These are phyloP conservation scores for Auricularia sp. DNA, from an alignment of 768 basidiomycete genomes.

Conservation along the genomic window DNA sequence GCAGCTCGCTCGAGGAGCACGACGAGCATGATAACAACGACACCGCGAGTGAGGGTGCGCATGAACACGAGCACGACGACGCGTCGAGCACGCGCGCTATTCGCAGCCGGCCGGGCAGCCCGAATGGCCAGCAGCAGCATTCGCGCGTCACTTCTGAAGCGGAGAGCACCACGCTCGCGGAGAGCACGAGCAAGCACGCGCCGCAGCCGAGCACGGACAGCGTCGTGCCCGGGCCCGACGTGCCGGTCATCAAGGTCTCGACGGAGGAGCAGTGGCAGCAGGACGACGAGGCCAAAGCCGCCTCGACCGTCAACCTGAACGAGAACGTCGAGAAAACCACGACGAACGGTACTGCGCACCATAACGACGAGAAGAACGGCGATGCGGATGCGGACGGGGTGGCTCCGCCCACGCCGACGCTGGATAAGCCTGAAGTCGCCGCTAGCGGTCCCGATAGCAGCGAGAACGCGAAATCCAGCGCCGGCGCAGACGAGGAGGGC, in stretches of 20 bases:
- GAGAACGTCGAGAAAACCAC: conserved; percentile 4
- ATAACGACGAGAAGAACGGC: conserved; percentile 5
- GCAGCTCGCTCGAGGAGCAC: conserved; percentile 13
- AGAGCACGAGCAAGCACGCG: conserved; percentile 23
- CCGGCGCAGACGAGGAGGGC: conserved; percentile 18
- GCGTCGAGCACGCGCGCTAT: conserved; percentile 8
- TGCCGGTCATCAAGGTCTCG: conserved; percentile 1
- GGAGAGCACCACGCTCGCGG: conserved; percentile 3
- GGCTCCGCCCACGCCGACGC: conserved; percentile 15
- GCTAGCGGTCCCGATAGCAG: conserved; percentile 19
- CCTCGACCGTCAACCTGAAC: conserved; percentile 17
- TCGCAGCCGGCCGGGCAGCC: conserved; percentile 12
- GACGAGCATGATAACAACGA: conserved; percentile 10
- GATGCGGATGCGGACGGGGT: conserved; percentile 17
- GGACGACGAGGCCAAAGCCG: conserved; percentile 39
- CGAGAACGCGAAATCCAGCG: conserved; percentile 12
- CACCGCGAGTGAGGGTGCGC: conserved; percentile 43
- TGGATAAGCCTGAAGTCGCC: conserved; percentile 33
- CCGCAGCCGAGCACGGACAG: conserved; percentile 1
- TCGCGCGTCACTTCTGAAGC: not conserved
- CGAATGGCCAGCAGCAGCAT: not conserved
- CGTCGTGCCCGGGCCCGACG: not conserved
- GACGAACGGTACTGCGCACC: conserved; percentile 2
- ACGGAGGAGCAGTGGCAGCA: conserved; percentile 32
- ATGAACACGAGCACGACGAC: conserved; percentile 43